Percentiles rank a stretch among this genome's conserved stretches.
phyloP scores from a whole-genome alignment of 306 rosid genomes.

The Styphnolobium japonicum region DNA sequence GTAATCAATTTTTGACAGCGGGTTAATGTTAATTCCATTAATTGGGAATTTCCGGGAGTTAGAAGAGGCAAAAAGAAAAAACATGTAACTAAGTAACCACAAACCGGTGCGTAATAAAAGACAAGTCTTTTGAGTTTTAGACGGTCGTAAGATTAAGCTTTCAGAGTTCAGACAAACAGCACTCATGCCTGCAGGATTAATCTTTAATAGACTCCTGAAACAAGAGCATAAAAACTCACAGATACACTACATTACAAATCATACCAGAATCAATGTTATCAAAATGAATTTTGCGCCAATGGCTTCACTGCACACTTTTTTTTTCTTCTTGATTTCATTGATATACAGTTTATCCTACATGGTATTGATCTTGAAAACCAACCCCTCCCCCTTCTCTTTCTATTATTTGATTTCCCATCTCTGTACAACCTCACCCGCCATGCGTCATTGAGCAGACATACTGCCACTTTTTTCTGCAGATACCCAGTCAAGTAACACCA shows the following conservation, averaged over 20 bases:
- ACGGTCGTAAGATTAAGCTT: neutral
- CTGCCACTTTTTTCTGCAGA: constrained; percentile 14
- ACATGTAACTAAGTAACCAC: neutral
- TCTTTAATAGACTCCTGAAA: neutral
- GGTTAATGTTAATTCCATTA: neutral
- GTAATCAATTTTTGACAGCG: neutral
- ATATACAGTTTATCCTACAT: constrained; percentile 18
- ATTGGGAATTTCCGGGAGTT: neutral
- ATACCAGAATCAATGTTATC: neutral
- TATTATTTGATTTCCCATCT: constrained; percentile 16
- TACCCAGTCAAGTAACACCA: neutral
- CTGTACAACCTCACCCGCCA: constrained; percentile 21
- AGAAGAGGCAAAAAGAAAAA: neutral
- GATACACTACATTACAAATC: neutral
- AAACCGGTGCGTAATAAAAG: neutral
- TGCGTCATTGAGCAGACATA: neutral
- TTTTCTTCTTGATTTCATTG: neutral
- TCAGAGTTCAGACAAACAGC: neutral
- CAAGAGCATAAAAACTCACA: neutral
- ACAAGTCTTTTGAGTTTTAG: neutral
- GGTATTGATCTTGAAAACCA: constrained; percentile 6
- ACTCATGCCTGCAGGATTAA: neutral
- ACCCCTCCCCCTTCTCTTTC: neutral
- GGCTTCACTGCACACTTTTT: neutral
- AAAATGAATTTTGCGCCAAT: neutral